Evolutionary conservation across 768 basidiomycete genomes (phyloP), one percentile per base, ranked within the genome.

Genomic region (Mrakia blollopis): DNA sequence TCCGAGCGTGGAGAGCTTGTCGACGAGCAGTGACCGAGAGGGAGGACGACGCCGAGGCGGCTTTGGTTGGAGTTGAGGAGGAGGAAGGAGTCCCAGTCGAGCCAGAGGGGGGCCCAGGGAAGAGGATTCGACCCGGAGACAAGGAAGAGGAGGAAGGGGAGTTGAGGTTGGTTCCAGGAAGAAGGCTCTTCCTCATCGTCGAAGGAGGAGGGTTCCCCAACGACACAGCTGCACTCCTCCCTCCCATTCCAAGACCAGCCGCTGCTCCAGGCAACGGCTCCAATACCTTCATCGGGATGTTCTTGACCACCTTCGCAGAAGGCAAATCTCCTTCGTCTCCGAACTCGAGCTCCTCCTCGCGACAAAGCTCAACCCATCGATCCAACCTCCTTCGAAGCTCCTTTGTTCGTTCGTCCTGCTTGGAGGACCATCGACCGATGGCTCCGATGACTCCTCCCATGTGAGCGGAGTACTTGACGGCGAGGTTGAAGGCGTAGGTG

Each of bases 401-500:
- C 21, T 16, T 61, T 18, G 57, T 39, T 21, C 76, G 60, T 30
- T 72, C 32, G 32, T 77, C 52, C 68, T 70, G 62, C n/a, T 77
- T 63, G 0, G 76, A 39, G 16, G 69, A 61, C 76, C 76, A 77
- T 3, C 76, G 76, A 4, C 60, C 62, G 76, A 77, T 65, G 23
- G 76, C 69, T 13, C 76, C 76, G n/a, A 77, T 41, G 61, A 77
- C 71, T 60, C 76, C 76, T 25, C 76, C 76, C 16, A 69, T 25
- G 28, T 54, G 54, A 52, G 61, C 37, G 0, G 62, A 52, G 32
- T 47, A 8, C n/a, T 35, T 41, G 47, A 77, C 28, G 71, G 69
- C 30, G n/a, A 78, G 73, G 28, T 73, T 74, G 73, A 78, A 73
- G 7, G 65, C 52, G 67, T 78, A 78, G 13, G 77, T 73, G 39